phyloP scores from a whole-genome alignment of 2,329 filamentous ascomycete species.

The Aureobasidium sp. region DNA sequence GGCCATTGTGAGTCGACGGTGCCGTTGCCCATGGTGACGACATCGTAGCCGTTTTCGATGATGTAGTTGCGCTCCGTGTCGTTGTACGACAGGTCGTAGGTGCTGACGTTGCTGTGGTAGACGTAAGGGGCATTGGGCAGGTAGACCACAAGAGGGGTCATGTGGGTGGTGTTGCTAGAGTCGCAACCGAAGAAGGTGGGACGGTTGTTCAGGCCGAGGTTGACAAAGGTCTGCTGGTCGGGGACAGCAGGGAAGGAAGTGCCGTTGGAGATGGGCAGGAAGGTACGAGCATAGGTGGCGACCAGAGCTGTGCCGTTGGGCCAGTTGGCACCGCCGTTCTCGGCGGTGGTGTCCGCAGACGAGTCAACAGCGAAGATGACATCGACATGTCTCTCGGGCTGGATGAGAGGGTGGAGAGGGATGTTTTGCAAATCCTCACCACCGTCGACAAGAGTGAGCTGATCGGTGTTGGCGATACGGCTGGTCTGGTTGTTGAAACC shows the following conservation, averaged over 20 bases:
- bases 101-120: slow-evolving; percentile 67
- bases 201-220: slow-evolving; percentile 61
- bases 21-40: slow-evolving; percentile 73
- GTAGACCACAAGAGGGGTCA: slow-evolving; percentile 71
- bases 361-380: slow-evolving; percentile 75
- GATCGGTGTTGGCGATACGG: slow-evolving; percentile 41
- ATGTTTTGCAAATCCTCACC: slow-evolving; percentile 73
- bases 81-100: slow-evolving; percentile 59
- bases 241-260: slow-evolving; percentile 66
- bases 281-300: slow-evolving; percentile 62
- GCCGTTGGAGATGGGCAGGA: slow-evolving; percentile 51
- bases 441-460: slow-evolving; percentile 67
- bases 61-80: slow-evolving; percentile 63
- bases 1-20: slow-evolving; percentile 69
- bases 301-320: slow-evolving; percentile 69
- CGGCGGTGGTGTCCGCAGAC: slow-evolving; percentile 57
- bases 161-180: slow-evolving; percentile 50
- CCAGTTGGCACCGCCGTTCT: slow-evolving; percentile 45
- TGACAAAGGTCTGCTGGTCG: slow-evolving; percentile 68
- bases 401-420: slow-evolving; percentile 67
- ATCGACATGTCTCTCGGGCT: slow-evolving; percentile 62
- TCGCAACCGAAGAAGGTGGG: slow-evolving; percentile 79
- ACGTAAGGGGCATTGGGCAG: slow-evolving; percentile 66
- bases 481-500: slow-evolving; percentile 53
- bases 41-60: slow-evolving; percentile 78